Evolutionary conservation across 768 basidiomycete species (phyloP), one percentile per base, ranked within the genome.

Genomic region (Royoungia palumana): DNA sequence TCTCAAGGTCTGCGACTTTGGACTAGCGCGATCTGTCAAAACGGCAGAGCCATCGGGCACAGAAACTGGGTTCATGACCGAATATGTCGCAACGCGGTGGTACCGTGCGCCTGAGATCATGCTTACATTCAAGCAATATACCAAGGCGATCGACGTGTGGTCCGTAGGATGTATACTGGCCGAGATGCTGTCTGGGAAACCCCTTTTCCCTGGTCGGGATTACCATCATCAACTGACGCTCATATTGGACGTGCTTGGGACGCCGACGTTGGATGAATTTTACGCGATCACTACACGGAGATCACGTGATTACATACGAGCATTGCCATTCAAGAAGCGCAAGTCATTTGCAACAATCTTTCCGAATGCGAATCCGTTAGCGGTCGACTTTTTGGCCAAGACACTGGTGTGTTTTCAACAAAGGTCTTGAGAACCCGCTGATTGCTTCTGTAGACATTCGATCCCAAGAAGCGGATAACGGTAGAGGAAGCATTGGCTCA

Each of bases 71-170:
- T 94, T 93, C 73, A 93, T 94, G 92, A 95, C 92, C 2, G 90
- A 93, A 82, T 95, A 94, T 62, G 96, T 99, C 41, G 95, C 96
- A 2, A 98, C 96, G 21, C 78, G 96, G 58, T 99, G 96, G 96
- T 99, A 98, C 64, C 84, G 96, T 32, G 96, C 96, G 0, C 96
- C 96, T 0, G 96, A 99, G 68, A 94, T 99, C 72, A 99, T 99
- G 96, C 78, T 99, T 44, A 96, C 94, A 10, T 98, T 97, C 78
- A 95, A 96, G 66, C 89, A 96, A 67, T 99, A 99, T 72, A 95
- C 94, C 44, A 94, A 94, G 73, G 88, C 89, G n/a, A 89, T 91
- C 54, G 89, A 91, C 58, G 78, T 91, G 17, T 91, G 89, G 89
- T 88, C 87, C 10, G 86, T 90, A 27, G 89, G 89, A 20, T 91